Percentiles rank a stretch among this genome's conserved stretches.
phyloP scores from a whole-genome alignment of 225 moss, liverwort and hornwort species.

The Takakia lepidozioides region DNA sequence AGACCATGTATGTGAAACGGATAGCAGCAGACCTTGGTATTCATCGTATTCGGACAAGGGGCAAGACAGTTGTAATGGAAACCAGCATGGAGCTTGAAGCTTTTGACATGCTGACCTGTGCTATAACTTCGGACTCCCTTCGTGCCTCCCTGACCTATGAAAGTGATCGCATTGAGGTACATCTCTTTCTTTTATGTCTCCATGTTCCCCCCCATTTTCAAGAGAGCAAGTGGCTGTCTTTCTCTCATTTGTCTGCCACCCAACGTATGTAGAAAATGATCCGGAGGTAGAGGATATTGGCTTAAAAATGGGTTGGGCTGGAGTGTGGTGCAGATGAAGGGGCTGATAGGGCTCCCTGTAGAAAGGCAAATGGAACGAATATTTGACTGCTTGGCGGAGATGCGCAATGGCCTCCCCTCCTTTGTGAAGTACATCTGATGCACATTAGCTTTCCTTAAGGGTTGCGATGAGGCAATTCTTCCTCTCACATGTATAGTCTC shows the following conservation, averaged over 20 bases:
- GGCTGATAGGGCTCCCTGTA: slow-evolving; percentile 74
- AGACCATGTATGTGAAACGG: slow-evolving; percentile 68
- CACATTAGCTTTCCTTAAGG: too few relatives aligned
- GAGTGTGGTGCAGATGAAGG: slow-evolving; percentile 48
- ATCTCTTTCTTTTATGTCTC: not conserved
- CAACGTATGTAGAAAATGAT: too few relatives aligned
- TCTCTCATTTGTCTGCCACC: too few relatives aligned
- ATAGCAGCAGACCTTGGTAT: slow-evolving; percentile 90
- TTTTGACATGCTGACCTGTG: slow-evolving; percentile 68
- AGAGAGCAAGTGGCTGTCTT: too few relatives aligned
- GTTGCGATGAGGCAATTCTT: too few relatives aligned
- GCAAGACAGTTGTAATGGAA: slow-evolving; percentile 81
- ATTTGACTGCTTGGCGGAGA: slow-evolving; percentile 76
- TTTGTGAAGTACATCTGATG: slow-evolving; percentile 78
- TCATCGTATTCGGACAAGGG: slow-evolving; percentile 66
- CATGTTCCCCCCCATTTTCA: too few relatives aligned
- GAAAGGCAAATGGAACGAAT: slow-evolving; percentile 85
- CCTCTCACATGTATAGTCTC: too few relatives aligned
- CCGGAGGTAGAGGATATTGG: too few relatives aligned
- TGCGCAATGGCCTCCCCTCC: slow-evolving; percentile 78
- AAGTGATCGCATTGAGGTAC: slow-evolving; percentile 57
- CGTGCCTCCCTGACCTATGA: slow-evolving; percentile 55
- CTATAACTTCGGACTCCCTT: slow-evolving; percentile 46
- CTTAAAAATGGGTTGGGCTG: too few relatives aligned
- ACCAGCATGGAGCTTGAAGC: slow-evolving; percentile 71